phyloP scores from a whole-genome alignment of 306 rosid genomes.

The Pyrus bretschneideri region DNA sequence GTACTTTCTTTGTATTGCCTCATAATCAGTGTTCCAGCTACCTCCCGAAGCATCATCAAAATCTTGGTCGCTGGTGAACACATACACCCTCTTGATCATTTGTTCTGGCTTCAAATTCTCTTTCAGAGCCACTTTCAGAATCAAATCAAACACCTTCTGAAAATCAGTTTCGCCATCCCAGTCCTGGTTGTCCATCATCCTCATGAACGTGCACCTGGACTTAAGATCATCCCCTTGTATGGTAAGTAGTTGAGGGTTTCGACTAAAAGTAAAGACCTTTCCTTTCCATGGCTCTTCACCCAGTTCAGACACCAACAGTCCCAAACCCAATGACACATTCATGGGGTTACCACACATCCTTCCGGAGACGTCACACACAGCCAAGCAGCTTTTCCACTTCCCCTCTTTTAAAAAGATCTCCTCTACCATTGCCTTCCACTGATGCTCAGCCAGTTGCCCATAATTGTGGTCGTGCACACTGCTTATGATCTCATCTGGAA shows the following conservation, averaged over 20 bases:
- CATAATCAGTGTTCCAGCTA: constrained; percentile 57
- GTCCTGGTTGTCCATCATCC: constrained; percentile 12
- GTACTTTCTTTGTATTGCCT: constrained; percentile 41
- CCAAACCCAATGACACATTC: constrained; percentile 54
- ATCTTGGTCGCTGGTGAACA: constrained; percentile 65
- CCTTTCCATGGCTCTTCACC: constrained; percentile 58
- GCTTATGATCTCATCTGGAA: constrained; percentile 41
- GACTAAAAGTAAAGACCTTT: constrained; percentile 45
- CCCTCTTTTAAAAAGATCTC: constrained; percentile 31
- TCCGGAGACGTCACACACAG: constrained; percentile 54
- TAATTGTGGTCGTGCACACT: constrained; percentile 16
- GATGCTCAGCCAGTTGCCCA: constrained; percentile 45
- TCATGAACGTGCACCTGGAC: constrained; percentile 31
- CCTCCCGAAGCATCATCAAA: constrained; percentile 36
- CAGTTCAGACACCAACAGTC: constrained; percentile 57
- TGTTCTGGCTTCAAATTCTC: constrained; percentile 37
- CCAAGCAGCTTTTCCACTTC: constrained; percentile 33
- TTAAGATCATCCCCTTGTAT: constrained; percentile 32
- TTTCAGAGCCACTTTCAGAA: constrained; percentile 39
- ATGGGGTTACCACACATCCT: constrained; percentile 43
- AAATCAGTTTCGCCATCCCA: constrained; percentile 42
- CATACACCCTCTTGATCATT: constrained; percentile 56
- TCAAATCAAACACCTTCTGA: constrained; percentile 49
- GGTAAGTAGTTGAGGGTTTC: constrained; percentile 33
- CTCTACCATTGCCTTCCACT: constrained; percentile 57